A percentile compares a stretch with the other conserved stretches of the same genome.
Conservation (phyloP, 257 asterid species). For the Eustoma russellianum region DNA sequence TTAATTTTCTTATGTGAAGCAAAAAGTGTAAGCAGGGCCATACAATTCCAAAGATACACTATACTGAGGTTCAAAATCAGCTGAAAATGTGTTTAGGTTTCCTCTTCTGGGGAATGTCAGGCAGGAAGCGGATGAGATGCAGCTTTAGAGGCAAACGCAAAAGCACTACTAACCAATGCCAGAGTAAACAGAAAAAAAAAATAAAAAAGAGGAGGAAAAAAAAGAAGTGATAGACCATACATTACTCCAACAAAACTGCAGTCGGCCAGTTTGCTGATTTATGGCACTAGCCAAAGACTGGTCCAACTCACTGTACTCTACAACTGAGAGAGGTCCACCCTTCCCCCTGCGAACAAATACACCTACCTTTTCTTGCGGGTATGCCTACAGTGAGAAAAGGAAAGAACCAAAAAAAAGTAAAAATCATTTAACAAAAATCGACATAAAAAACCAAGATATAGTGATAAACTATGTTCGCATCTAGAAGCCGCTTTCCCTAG, state of each 20-base stretch:
- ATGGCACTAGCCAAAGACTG: constrained; percentile 59
- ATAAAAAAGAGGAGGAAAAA: not conserved
- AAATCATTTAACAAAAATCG: constrained; percentile 3
- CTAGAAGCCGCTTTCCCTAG: no score
- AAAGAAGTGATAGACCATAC: constrained; percentile 29
- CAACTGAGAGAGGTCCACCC: constrained; percentile 92
- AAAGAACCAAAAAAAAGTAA: constrained; percentile 1
- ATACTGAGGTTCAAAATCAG: no score
- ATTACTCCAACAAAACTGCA: constrained; percentile 96
- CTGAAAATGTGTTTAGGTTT: no score
- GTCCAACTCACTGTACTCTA: constrained; percentile 88
- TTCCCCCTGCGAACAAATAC: constrained; percentile 89
- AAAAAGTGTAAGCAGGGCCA: no score
- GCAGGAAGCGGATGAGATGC: no score
- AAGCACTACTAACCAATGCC: not conserved
- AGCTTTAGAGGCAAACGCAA: no score
- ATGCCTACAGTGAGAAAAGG: constrained; percentile 39
- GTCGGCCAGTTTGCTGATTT: constrained; percentile 88
- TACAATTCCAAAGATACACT: no score
- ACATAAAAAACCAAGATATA: not conserved
- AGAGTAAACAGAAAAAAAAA: not conserved
- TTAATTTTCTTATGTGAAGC: no score
- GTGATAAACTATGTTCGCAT: no score
- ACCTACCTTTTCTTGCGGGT: constrained; percentile 98
- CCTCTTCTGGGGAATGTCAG: no score